Base-by-base conservation (phyloP, 1,284 basidiomycete genomes). In the Rhodotorula sp. region DNA sequence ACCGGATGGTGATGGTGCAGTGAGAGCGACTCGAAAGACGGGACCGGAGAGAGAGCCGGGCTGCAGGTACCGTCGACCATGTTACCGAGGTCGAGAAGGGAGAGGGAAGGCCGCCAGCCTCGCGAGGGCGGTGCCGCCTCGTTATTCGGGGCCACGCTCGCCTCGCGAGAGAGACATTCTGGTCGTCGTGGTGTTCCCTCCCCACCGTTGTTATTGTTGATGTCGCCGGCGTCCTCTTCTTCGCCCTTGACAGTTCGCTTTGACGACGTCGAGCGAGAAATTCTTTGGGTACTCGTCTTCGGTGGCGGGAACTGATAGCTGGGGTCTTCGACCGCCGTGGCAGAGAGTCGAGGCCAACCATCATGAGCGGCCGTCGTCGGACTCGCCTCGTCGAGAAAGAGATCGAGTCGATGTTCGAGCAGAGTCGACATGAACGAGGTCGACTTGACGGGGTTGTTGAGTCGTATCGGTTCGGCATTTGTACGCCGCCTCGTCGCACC, bases 401-500 rank as follows among this genome's bases (percentile, higher is more conserved):
- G 71, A 38, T 79, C 72, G 70, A 86, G 81, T 3, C 81, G 82
- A 73, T 85, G 84, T 73, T 83, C 83, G 49, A 83, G 80, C 28
- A 83, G 79, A 7, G 81, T 72, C 2, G 83, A 79, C n/a, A 82
- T 71, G 71, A 84, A 86, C 1, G 81, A 82, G 10, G 84, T 84
- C 64, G 82, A 82, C 73, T 85, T 85, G 81, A 86, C 84, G 62
- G 80, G 15, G 21, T 38, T 78, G 62, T 74, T 34, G 48, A 47
- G 63, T 31, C 23, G 4, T 14, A 10, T 43, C 38, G 12, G 10
- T 19, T 77, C 72, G 34, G 43, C 10, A 3, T 49, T 23, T 6
- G 12, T 38, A 12, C 47, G 18, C 23, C 26, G 19, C 50, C 12
- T 23, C 12, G 50, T 14, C 8, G 50, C 50, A 23, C 23, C 21